Percentiles rank a stretch among this genome's conserved stretches.
These are phyloP conservation scores for Penicillium digitatum DNA, from an alignment of 2,329 filamentous ascomycete genomes.

Conservation along the genomic window DNA sequence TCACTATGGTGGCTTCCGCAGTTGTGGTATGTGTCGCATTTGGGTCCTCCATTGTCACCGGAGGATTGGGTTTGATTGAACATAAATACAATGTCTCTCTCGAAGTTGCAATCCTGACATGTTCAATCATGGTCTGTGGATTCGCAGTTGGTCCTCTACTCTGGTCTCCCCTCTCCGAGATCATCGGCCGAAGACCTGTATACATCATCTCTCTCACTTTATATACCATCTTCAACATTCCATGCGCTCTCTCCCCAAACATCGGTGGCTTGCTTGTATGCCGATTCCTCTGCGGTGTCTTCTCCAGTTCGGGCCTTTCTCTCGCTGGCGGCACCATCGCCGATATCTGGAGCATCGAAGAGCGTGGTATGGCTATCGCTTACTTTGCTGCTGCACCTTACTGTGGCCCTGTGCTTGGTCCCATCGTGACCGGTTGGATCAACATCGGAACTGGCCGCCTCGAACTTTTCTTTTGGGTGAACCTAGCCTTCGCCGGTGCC, in stretches of 20 bases:
- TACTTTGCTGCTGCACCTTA: slow-evolving; percentile 76
- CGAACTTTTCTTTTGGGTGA: slow-evolving; percentile 34
- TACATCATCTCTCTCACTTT: slow-evolving; percentile 34
- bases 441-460: slow-evolving; percentile 39
- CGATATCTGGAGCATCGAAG: slow-evolving; percentile 73
- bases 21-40: slow-evolving; percentile 68
- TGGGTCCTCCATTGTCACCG: slow-evolving; percentile 67
- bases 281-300: slow-evolving; percentile 32
- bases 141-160: slow-evolving; percentile 57
- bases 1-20: slow-evolving; percentile 73
- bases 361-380: slow-evolving; percentile 77
- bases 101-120: slow-evolving; percentile 67
- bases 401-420: slow-evolving; percentile 69
- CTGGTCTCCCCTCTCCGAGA: slow-evolving; percentile 32
- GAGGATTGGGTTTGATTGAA: slow-evolving; percentile 62
- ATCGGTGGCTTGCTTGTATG: slow-evolving; percentile 28
- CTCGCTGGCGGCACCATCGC: slow-evolving; percentile 31
- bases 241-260: slow-evolving; percentile 33
- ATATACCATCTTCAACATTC: slow-evolving; percentile 37
- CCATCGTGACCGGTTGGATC: slow-evolving; percentile 70
- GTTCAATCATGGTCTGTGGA: slow-evolving; percentile 71
- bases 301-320: slow-evolving; percentile 29
- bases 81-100: slow-evolving; percentile 63
- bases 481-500: slow-evolving; percentile 30
- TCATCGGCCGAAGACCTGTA: slow-evolving; percentile 32